Base-by-base conservation (phyloP, 176 grass and related monocot genomes). In the Pontederia crassipes region DNA sequence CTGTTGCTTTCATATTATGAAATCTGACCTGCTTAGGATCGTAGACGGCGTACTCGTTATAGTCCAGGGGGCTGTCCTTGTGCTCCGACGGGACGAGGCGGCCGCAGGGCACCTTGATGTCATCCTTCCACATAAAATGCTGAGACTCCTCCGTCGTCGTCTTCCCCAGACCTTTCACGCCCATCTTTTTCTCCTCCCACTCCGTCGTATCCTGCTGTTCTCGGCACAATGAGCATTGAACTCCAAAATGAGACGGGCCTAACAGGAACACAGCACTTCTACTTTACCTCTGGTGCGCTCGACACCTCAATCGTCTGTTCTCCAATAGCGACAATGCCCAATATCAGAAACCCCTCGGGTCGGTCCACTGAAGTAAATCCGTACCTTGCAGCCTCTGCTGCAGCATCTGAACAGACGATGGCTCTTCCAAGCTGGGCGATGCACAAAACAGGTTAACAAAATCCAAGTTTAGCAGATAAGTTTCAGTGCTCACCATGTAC, bases 21-120 rank as follows among this genome's bases (percentile, higher is more conserved):
- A 24, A 24, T 24, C 20, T 2, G 58, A 90, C 91, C 80, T 91
- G 83, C 46, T 88, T 90, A 0, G 87, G 86, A 49, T 97, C 66
- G 14, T 88, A 97, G 46, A 91, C 87, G 2, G 83, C 81, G 10
- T 83, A 96, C 58, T 90, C 80, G n/a, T 78, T 88, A 55, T 90
- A 89, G 52, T 96, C 92, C 1, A 96, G 70, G 11, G 81, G 78
- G 48, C 87, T 83, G 0, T 83, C 70, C 53, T 75, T 61, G 28
- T 85, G 82, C 52, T 63, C 64, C 0, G 92, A 97, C 4, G 81
- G 80, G 66, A 91, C 62, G 45, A 97, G 65, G 17, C 71, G 77
- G 50, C 92, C 92, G 27, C 83, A 91, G 15, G 92, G 92, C 62
- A 91, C 87, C 62, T 62, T 90, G 4, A 97, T 72, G 28, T 57